A percentile compares a stretch with the other conserved stretches of the same genome.
phyloP scores from a whole-genome alignment of 2,329 filamentous ascomycete genomes.

The Mycosphaerella sp. region DNA sequence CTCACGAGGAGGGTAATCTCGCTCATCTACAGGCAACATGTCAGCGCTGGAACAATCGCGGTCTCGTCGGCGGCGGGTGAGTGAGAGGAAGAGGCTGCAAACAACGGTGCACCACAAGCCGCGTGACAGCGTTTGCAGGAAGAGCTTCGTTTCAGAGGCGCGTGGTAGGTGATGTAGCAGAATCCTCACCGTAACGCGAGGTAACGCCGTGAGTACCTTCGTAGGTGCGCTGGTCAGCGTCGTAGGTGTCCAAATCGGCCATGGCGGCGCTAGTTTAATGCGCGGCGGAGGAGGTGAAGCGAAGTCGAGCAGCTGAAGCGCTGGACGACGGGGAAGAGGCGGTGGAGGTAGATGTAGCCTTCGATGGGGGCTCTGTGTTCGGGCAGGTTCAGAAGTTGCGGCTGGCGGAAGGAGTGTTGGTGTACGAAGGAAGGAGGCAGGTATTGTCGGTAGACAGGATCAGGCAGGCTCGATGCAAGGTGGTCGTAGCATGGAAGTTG shows the following conservation, averaged over 20 bases:
- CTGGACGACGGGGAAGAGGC: too few relatives aligned
- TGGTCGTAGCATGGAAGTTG: neutral
- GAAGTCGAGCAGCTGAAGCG: neutral
- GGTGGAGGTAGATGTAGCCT: neutral
- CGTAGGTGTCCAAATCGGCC: slow-evolving; percentile 55
- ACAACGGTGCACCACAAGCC: neutral
- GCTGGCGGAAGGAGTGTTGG: neutral
- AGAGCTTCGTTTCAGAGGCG: neutral
- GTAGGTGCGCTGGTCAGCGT: slow-evolving; percentile 59
- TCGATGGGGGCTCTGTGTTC: neutral
- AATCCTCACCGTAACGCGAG: neutral
- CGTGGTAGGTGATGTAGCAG: neutral
- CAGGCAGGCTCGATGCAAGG: neutral
- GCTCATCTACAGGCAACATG: slow-evolving; percentile 45
- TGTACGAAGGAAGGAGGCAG: neutral
- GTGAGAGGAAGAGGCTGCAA: neutral
- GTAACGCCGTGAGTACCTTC: slow-evolving; percentile 48
- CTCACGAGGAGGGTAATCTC: slow-evolving; percentile 53
- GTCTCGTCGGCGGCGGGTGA: neutral
- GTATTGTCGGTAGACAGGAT: neutral
- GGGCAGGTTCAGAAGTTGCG: neutral
- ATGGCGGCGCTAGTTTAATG: slow-evolving; percentile 22
- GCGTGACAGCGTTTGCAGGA: neutral
- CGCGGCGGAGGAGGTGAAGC: neutral
- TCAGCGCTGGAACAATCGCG: slow-evolving; percentile 14